Base-by-base conservation (phyloP, 2,329 filamentous ascomycete species). In the Aspergillus udagawae region DNA sequence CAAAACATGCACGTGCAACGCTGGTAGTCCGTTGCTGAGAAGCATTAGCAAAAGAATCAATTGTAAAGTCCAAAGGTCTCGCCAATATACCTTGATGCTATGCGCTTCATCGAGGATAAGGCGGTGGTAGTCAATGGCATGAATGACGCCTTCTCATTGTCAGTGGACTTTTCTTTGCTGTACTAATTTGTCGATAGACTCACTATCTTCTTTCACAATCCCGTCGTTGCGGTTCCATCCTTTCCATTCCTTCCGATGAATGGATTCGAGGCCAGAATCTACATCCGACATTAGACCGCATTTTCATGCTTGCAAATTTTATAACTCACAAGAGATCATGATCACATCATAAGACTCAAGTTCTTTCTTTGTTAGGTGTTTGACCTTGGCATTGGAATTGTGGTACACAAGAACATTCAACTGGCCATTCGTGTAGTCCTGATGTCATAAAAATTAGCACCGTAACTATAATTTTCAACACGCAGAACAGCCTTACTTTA, bases 31-130 rank as follows among this genome's bases (percentile, higher is more conserved):
- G 86, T 67, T 75, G 71, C 66, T 77, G 51, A 20, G 35, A 38
- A 38, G 54, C 5, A 42, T 67, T 29, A 67, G 60, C 23, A 52
- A 42, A 28, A 25, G n/a, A 42, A 20, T 27, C 47, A 38, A 28
- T 14, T n/a, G 32, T 14, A 28, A 29, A 35, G 32, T 6, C 12
- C 28, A 29, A 49, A 28, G 42, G 32, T 38, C 44, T 4, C 14
- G 17, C 38, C 9, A n/a, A 42, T 66, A 55, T 73, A 84, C 83
- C 77, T 89, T 99, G 82, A 99, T 97, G 73, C 89, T 93, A 74
- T 99, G 92, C 5, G 92, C 92, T 73, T 99, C 94, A 65, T 99
- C 94, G 3, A 99, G 84, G 54, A 99, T 94, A 58, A 96, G 82
- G 28, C 94, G 89, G 71, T 97, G 93, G 64, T 93, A 99, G 25